Base-by-base conservation (phyloP, 1,284 basidiomycete genomes). In the Ceratobasidium papillatum region DNA sequence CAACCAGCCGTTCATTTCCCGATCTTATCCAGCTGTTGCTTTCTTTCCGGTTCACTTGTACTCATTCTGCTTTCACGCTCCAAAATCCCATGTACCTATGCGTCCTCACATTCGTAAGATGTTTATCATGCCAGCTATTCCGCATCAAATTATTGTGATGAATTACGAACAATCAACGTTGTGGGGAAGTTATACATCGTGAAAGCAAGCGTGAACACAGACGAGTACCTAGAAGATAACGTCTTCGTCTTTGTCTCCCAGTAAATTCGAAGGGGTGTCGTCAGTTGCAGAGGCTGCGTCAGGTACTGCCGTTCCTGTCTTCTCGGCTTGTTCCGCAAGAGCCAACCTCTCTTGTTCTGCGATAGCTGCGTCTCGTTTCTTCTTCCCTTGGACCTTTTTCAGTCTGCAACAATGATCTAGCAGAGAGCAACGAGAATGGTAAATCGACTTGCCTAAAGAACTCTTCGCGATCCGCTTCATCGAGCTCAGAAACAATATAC, bases 381-480 rank as follows among this genome's bases (percentile, higher is more conserved):
- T 98, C 88, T 98, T 98, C 47, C 94, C 94, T 82, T 98, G 96
- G 8, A 98, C 95, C 82, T 98, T 98, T 84, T 98, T 97, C 78
- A 97, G 83, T 79, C 93, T 93, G 77, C 32, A 52, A 63, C 72
- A 19, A 51, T n/a, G 52, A 52, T 27, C 30, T 3, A 45, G 34
- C 2, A 62, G 22, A 22, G 54, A 11, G 3, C 8, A n/a, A 34
- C 19, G 1, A n/a, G 38, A 52, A 22, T 30, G 69, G 30, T 30
- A 32, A n/a, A 77, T n/a, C 12, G 68, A 66, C 81, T 32, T 68
- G 90, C 92, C 95, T 88, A 87, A 98, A 98, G 86, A 98, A 98
- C 82, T 98, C 96, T 82, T 98, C 96, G 78, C 96, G 88, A 83
- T 98, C 96, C 94, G 97, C 97, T 83, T 98, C 96, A 79, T 98